A percentile compares a stretch with the other conserved stretches of the same genome.
Evolutionary conservation across 2,329 filamentous ascomycete genomes (phyloP).

Genomic region (Fusarium neocosmosporiellum): DNA sequence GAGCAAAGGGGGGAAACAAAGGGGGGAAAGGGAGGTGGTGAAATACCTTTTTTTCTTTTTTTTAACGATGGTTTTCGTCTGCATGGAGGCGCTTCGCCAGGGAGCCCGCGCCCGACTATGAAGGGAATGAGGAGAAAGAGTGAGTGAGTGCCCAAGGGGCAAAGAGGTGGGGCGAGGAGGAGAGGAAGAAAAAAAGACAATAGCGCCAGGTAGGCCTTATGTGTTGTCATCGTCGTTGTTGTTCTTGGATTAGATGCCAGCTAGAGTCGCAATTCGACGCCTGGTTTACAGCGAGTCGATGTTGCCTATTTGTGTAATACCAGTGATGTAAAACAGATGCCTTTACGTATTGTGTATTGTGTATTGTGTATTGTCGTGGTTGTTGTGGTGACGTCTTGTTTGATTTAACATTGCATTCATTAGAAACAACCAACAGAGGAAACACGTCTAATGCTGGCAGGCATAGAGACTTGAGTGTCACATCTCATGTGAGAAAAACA

Average conservation of each 20-base stretch:
- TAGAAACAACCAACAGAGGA: no score
- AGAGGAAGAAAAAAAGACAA: slow-evolving; percentile 18
- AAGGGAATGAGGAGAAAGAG: neutral
- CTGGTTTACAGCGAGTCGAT: slow-evolving; percentile 31
- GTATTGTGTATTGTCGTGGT: neutral
- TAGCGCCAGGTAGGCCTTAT: slow-evolving; percentile 20
- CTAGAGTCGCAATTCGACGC: slow-evolving; percentile 40
- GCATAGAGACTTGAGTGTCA: neutral
- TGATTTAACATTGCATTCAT: no score
- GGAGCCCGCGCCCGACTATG: slow-evolving; percentile 5
- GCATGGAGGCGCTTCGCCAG: slow-evolving; percentile 2
- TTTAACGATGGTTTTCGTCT: slow-evolving; percentile 7
- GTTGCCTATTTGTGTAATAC: slow-evolving; percentile 24
- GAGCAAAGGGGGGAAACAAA: neutral
- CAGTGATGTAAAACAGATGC: slow-evolving; percentile 9
- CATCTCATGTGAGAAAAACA: neutral
- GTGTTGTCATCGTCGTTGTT: slow-evolving; percentile 14
- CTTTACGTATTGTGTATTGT: neutral
- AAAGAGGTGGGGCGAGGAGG: neutral
- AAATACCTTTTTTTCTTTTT: slow-evolving; percentile 19
- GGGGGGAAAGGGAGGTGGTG: slow-evolving; percentile 4
- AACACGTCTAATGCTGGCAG: neutral
- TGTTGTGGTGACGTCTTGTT: neutral
- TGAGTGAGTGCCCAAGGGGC: neutral
- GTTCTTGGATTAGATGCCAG: slow-evolving; percentile 43